These are phyloP conservation scores for Cladosporium austrohemisphaericum DNA, from an alignment of 2,329 filamentous ascomycete genomes.

Conservation along the genomic window DNA sequence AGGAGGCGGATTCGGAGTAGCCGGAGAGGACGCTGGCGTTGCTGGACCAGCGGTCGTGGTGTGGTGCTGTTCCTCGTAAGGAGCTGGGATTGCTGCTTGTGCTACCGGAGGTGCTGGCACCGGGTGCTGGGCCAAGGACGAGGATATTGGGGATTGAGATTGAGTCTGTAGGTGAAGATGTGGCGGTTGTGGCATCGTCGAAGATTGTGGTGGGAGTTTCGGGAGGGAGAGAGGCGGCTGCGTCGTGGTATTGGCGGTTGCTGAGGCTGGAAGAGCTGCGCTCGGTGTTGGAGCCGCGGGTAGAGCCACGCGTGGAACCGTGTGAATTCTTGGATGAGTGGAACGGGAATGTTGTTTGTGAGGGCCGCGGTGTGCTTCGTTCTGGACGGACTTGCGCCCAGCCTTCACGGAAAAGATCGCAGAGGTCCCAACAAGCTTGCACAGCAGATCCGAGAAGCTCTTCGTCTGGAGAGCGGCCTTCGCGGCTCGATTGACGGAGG, in stretches of 20 bases:
- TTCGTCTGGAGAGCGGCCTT: conserved; percentile 70
- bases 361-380: conserved; percentile 76
- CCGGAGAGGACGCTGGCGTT: conserved; percentile 69
- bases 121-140: conserved; percentile 67
- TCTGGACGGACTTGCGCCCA: conserved; percentile 88
- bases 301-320: conserved; percentile 22
- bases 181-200: conserved; percentile 70
- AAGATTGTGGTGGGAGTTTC: conserved; percentile 96
- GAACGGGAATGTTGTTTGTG: conserved; percentile 66
- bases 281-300: conserved; percentile 14
- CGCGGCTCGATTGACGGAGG: conserved; percentile 74
- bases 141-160: conserved; percentile 77
- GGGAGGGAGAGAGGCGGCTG: conserved; percentile 50
- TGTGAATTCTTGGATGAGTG: conserved; percentile 12
- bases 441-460: conserved; percentile 83
- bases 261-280: conserved; percentile 46
- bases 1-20: conserved; percentile 64
- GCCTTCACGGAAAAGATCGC: conserved; percentile 86
- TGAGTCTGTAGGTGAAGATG: conserved; percentile 74
- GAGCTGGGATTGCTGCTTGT: conserved; percentile 19
- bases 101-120: conserved; percentile 20
- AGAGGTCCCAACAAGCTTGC: conserved; percentile 91
- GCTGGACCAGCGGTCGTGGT: conserved; percentile 74
- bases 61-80: conserved; percentile 40
- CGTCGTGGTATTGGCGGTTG: conserved; percentile 45